Evolutionary conservation across 805 yeast genomes (phyloP), one percentile per base, ranked within the genome.

Genomic region (Kodamaea hsintzibuensis): DNA sequence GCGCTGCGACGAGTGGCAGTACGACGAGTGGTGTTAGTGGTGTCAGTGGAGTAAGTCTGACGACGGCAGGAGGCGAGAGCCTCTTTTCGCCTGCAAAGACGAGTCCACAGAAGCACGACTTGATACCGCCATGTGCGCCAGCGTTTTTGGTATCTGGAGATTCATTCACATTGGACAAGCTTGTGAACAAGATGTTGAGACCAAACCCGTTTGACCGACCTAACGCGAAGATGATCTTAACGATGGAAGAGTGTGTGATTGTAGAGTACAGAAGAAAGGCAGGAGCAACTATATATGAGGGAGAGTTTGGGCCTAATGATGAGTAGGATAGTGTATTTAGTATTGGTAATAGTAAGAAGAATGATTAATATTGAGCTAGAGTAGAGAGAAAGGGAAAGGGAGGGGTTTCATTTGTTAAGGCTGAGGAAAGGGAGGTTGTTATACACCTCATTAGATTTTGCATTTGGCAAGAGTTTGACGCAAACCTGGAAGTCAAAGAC

Each of bases 281-380:
- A 5, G 97, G 98, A 3, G 97, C 98, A 2, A 88, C 92, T 1
- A 88, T 95, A 57, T 95, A 86, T 63, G 99, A 93, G 72, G 98
- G 98, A 16, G 98, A 95, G 60, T 91, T 81, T 67, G 99, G 98
- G 0, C 97, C 98, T 8, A 57, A 57, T 39, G 61, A 60, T 30
- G 17, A 38, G 19, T 38, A 38, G 17, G 9, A 38, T n/a, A 38
- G 42, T 14, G 17, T 66, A 66, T 37, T 62, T 58, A 45, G 40
- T 27, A 27, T 42, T 19, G 45, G 19, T 42, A 42, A 16, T 47
- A 54, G n/a, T n/a, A 13, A 27, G 46, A 12, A 42, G 13, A 9
- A 42, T 3, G 2, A 44, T 18, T 9, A 44, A 25, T 16, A n/a
- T n/a, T n/a, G n/a, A n/a, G n/a, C n/a, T n/a, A n/a, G n/a, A 30